Conservation (phyloP, 805 yeast species). For the Hanseniaspora guilliermondii region DNA sequence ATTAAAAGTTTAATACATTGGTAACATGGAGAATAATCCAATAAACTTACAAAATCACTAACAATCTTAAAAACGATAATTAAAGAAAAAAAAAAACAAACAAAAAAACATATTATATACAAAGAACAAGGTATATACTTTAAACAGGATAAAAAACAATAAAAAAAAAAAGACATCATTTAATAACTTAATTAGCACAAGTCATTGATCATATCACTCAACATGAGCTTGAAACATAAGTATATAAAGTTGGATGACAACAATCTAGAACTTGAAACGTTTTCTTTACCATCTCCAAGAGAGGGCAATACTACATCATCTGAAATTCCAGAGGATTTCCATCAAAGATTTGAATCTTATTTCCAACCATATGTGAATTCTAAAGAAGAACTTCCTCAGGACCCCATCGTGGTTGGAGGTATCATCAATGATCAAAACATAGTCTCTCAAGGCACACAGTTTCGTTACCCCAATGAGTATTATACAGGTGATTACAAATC, state of each 20-base stretch:
- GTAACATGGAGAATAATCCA: no score
- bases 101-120: no score
- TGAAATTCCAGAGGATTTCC: not conserved
- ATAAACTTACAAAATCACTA: no score
- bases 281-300: slow-evolving; percentile 1
- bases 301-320: not conserved
- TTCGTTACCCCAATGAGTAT: not conserved
- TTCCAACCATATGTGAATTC: not conserved
- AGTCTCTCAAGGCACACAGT: not conserved
- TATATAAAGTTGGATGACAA: slow-evolving; percentile 9
- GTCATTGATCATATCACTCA: not conserved
- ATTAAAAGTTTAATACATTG: no score
- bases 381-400: not conserved
- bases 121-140: no score
- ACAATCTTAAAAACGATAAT: no score
- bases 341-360: not conserved
- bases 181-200: no score
- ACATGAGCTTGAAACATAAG: slow-evolving; percentile 7
- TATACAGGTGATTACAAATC: not conserved
- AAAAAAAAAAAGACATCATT: no score
- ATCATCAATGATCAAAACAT: not conserved
- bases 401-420: not conserved
- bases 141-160: no score
- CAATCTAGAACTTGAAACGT: slow-evolving; percentile 10
- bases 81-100: no score